These are phyloP conservation scores for Basipetospora chlamydospora DNA, from an alignment of 2,329 filamentous ascomycete genomes.

Conservation along the genomic window DNA sequence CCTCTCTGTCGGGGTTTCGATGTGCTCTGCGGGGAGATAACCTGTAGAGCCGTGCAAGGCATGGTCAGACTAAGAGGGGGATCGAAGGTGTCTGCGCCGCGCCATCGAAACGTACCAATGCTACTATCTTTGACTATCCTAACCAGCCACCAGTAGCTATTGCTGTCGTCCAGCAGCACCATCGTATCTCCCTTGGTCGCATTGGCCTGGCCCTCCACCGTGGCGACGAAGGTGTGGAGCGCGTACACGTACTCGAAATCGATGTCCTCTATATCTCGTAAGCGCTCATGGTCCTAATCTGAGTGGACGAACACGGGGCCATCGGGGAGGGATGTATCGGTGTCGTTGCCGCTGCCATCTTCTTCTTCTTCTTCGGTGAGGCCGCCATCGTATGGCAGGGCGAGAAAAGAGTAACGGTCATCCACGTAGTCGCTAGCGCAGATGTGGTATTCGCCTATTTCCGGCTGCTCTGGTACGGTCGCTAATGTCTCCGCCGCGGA, in stretches of 20 bases:
- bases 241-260: conserved; percentile 99
- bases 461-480: too few relatives aligned
- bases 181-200: conserved; percentile 97
- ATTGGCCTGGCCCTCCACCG: conserved; percentile 95
- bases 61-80: conserved; percentile 5
- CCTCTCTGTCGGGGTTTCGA: conserved; percentile 92
- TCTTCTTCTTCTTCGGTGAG: conserved; percentile 5
- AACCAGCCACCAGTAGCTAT: conserved; percentile 99
- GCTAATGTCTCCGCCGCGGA: too few relatives aligned
- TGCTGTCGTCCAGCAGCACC: conserved; percentile 95
- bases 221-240: conserved; percentile 92
- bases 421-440: conserved; percentile 7
- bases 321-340: conserved; percentile 38
- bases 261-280: conserved; percentile 92
- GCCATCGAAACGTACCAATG: conserved; percentile 42
- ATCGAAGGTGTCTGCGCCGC: too few relatives aligned
- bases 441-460: conserved; percentile 11
- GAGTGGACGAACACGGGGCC: conserved; percentile 53
- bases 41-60: conserved; percentile 35
- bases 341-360: conserved; percentile 55
- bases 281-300: conserved; percentile 67
- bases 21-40: conserved; percentile 93
- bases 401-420: too few relatives aligned
- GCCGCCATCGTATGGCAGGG: too few relatives aligned
- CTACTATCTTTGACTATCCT: conserved; percentile 94